Conservation (phyloP, 129 eudicot species). For the Pittosporum tobira region DNA sequence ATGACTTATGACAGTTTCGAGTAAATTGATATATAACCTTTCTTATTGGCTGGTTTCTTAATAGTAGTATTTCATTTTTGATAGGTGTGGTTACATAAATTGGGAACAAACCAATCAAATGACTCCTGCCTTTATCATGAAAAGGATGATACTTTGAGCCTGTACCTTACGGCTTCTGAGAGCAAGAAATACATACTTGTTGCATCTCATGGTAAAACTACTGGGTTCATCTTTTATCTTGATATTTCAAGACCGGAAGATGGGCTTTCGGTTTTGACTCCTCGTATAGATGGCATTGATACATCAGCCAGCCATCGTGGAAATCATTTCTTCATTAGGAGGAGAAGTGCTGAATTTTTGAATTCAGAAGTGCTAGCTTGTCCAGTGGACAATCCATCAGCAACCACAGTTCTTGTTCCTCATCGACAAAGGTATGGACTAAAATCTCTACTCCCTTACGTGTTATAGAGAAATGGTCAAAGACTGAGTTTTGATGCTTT, state of each 20-base stretch:
- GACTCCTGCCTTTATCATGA: constrained; percentile 81
- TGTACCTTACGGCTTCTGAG: constrained; percentile 62
- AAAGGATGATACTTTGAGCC: constrained; percentile 70
- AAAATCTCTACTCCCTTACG: constrained; percentile 7
- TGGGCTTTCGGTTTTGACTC: constrained; percentile 63
- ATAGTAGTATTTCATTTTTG: constrained; percentile 3
- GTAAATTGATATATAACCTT: too few relatives aligned
- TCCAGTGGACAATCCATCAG: constrained; percentile 62
- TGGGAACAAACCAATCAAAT: constrained; percentile 56
- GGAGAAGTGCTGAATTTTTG: constrained; percentile 72
- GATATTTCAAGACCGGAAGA: constrained; percentile 52
- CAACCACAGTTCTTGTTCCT: constrained; percentile 58
- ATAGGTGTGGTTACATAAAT: constrained; percentile 75
- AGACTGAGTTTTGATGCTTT: too few relatives aligned
- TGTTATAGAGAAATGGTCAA: too few relatives aligned
- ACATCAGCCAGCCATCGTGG: constrained; percentile 84
- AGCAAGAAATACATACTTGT: constrained; percentile 77
- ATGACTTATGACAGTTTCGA: too few relatives aligned
- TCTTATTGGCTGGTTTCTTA: too few relatives aligned
- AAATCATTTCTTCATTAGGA: constrained; percentile 63
- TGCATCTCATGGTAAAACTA: constrained; percentile 66
- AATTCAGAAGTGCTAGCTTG: constrained; percentile 91
- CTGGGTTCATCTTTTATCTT: constrained; percentile 67
- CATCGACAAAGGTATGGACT: constrained; percentile 66
- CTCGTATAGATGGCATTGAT: constrained; percentile 73